Percentiles rank a stretch among this genome's conserved stretches.
Evolutionary conservation across 2,329 filamentous ascomycete species (phyloP).

Genomic region (Periconia digitata): DNA sequence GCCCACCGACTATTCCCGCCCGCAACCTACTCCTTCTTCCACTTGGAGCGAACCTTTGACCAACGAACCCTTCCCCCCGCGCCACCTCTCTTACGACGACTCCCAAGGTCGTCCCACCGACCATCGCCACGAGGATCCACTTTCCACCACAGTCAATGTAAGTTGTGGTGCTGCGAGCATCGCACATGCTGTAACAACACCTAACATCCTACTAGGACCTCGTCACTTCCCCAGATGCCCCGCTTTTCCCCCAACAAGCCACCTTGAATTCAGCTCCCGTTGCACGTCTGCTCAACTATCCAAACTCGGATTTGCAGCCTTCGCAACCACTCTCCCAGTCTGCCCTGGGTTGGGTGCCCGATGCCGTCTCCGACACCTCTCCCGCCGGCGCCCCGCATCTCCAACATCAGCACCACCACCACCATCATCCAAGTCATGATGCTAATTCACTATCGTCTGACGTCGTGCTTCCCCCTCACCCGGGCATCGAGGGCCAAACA

Average conservation of each 20-base stretch:
- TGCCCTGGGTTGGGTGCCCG: constrained; percentile 14
- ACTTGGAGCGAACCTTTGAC: constrained; percentile 18
- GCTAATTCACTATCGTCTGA: constrained; percentile 14
- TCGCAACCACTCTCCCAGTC: constrained; percentile 14
- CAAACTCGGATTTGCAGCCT: constrained; percentile 15
- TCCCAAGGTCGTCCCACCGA: constrained; percentile 19
- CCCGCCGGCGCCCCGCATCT: constrained; percentile 6
- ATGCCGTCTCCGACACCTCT: constrained; percentile 9
- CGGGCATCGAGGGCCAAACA: constrained; percentile 12
- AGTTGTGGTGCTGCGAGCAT: background rate
- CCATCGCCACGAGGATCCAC: constrained; percentile 23
- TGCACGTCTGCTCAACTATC: constrained; percentile 21
- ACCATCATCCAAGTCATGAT: constrained; percentile 15
- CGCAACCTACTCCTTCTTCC: background rate
- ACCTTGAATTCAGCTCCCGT: constrained; percentile 22
- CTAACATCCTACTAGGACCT: constrained; percentile 23
- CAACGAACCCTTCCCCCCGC: constrained; percentile 19
- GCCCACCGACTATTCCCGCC: constrained; percentile 20
- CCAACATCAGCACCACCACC: constrained; percentile 17
- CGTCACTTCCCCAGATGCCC: constrained; percentile 21
- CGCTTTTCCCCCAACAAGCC: constrained; percentile 24
- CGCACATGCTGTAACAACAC: constrained; percentile 12
- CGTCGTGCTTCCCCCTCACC: constrained; percentile 12
- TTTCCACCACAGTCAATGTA: constrained; percentile 14
- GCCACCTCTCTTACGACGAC: constrained; percentile 22